Evolutionary conservation across 257 asterid species (phyloP).

Genomic region (Forsythia viridissima): DNA sequence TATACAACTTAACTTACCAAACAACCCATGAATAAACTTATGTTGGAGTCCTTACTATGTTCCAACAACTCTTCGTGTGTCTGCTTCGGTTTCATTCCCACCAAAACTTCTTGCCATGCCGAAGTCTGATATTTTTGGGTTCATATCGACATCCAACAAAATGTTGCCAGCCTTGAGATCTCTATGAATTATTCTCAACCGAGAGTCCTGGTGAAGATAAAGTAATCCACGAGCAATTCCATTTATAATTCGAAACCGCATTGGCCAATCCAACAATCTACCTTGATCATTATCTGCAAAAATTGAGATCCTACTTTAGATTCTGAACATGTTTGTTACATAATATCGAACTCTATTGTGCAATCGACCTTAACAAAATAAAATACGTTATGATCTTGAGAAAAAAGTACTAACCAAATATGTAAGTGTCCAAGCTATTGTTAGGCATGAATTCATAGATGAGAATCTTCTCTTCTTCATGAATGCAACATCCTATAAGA

Average conservation of each 20-base stretch:
- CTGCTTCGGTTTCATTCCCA: conserved; percentile 23
- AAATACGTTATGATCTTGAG: neutral
- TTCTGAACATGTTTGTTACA: too few species aligned
- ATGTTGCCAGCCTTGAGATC: conserved; percentile 20
- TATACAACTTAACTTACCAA: neutral
- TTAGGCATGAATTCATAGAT: conserved; percentile 27
- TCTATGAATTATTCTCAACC: conserved; percentile 17
- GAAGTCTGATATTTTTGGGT: conserved; percentile 24
- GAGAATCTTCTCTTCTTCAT: conserved; percentile 18
- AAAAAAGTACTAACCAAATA: conserved; percentile 22
- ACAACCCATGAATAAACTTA: neutral
- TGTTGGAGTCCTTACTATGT: conserved; percentile 21
- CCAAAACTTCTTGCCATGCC: conserved; percentile 29
- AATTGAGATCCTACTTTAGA: neutral
- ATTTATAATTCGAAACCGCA: conserved; percentile 21
- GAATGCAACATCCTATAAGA: conserved; percentile 27
- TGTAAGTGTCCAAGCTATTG: conserved; percentile 19
- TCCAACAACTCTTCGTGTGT: conserved; percentile 19
- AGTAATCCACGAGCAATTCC: conserved; percentile 29
- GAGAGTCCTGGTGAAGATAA: conserved; percentile 30
- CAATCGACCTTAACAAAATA: neutral
- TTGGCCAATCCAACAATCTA: conserved; percentile 28
- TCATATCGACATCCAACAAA: conserved; percentile 23
- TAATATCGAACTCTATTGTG: neutral
- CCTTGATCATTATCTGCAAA: conserved; percentile 23